Base-by-base conservation (phyloP, 371 early-diverging fungal species). In the Quaeritorhiza haematococci region DNA sequence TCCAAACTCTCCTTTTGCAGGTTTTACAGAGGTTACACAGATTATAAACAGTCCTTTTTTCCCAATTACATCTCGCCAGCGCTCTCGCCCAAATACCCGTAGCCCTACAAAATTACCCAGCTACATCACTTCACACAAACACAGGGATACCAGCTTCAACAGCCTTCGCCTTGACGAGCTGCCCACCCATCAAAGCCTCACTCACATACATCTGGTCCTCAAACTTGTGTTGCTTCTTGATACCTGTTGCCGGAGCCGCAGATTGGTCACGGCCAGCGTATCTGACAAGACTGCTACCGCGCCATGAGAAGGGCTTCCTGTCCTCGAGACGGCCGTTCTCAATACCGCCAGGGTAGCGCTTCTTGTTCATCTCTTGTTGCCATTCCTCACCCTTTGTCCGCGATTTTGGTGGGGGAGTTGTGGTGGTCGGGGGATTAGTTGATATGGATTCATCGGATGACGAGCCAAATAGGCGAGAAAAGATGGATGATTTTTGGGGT, bases 161-260 rank as follows among this genome's bases (percentile, higher is more conserved):
- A 44, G 58, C 44, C 41, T 35, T 56, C 6, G 77, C 67, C 49
- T 67, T 65, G 43, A 66, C 55, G 33, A 78, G 55, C 51, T 67
- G 51, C 2, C 78, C 78, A 27, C 93, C 91, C 43, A 88, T 74
- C 61, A 96, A 78, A 19, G 97, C 97, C 67, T 89, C 82, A 49
- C 82, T 76, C 32, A 93, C 73, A 56, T 94, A 67, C 58, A 80
- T 82, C 62, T 89, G 83, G 73, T 96, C 97, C 78, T 96, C 94
- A 58, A 87, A 85, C 68, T 81, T 79, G 74, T 98, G 98, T 60
- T 89, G 88, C 86, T 93, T 94, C 87, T 96, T 94, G 79, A 92
- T 86, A 65, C 96, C 96, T 28, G 98, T 96, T 42, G 97, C 94
- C 26, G 94, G 93, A 2, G 96, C 90, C 47, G 93, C 96, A 47